Percentiles rank a stretch among this genome's conserved stretches.
Evolutionary conservation across 106 monocot species (phyloP).

Genomic region (Phalaenopsis aphrodite): DNA sequence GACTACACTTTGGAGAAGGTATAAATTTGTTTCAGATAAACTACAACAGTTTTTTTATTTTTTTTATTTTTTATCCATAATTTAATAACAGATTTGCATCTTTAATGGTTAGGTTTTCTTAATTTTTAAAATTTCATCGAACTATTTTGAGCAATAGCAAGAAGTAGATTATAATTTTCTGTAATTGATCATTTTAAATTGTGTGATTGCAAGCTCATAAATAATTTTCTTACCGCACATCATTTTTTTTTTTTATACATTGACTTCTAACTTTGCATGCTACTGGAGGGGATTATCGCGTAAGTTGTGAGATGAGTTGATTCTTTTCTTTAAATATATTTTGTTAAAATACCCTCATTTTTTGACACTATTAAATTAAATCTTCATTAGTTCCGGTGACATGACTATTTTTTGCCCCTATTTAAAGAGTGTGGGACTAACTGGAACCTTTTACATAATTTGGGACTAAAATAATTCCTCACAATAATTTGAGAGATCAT

Average conservation of each 20-base stretch:
- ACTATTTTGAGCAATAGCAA: neutral
- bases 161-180: neutral
- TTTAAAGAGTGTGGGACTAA: no score
- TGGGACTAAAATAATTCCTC: no score
- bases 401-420: no score
- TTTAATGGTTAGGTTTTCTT: neutral
- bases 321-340: no score
- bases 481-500: no score
- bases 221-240: neutral
- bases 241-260: neutral
- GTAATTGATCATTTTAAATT: neutral
- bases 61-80: neutral
- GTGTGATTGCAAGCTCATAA: neutral
- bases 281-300: no score
- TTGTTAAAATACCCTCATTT: no score
- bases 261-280: no score
- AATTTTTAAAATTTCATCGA: neutral
- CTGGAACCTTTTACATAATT: no score
- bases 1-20: slow-evolving; percentile 12
- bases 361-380: no score
- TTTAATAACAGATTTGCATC: neutral
- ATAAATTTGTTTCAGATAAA: neutral
- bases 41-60: neutral
- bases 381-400: no score
- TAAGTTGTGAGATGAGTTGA: no score